Evolutionary conservation across 345 rosid species (phyloP), one percentile per base, ranked within the genome.

Genomic region (Rubroshorea leprosula): DNA sequence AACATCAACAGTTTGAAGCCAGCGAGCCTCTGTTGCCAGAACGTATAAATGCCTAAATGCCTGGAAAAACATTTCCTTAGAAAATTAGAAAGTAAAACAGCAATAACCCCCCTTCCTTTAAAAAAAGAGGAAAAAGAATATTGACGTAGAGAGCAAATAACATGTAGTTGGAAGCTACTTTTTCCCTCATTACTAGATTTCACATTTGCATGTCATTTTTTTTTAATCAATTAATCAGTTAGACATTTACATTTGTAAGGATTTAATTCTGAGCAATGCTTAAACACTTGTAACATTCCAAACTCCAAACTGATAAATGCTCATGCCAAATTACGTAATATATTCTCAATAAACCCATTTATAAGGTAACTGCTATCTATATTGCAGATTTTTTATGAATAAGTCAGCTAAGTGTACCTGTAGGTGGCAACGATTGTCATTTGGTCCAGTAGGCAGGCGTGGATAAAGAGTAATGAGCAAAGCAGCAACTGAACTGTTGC

Each of bases 371-470:
- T n/a, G 14, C 4, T 44, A n/a, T 44, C n/a, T 14, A 44, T 0
- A 41, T 41, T 41, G 15, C 45, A 8, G 18, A 44, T 44, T 9
- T 5, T 1, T 44, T 9, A 44, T 44, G 12, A 23, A 13, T 22
- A 16, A 56, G 4, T 49, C 19, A 51, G 49, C 39, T 45, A 54
- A 45, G 57, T 35, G 54, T 78, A 86, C 99, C 99, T 89, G 99
- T 65, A 93, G 97, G 75, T 93, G 99, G 84, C 97, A 93, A 43
- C 97, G 96, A 51, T 93, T 93, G 73, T 93, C 99, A 74, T 92
- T 86, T 68, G 98, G 94, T 70, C 97, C 97, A 55, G 94, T 75
- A 52, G 98, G 98, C 67, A 92, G 78, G 50, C 93, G 84, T 53
- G 98, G 98, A 62, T 92, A 92, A 54, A 89, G 89, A 38, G 93